Base-by-base conservation (phyloP, 495 filamentous ascomycete genomes). In the Beverwykella pulmonaria region DNA sequence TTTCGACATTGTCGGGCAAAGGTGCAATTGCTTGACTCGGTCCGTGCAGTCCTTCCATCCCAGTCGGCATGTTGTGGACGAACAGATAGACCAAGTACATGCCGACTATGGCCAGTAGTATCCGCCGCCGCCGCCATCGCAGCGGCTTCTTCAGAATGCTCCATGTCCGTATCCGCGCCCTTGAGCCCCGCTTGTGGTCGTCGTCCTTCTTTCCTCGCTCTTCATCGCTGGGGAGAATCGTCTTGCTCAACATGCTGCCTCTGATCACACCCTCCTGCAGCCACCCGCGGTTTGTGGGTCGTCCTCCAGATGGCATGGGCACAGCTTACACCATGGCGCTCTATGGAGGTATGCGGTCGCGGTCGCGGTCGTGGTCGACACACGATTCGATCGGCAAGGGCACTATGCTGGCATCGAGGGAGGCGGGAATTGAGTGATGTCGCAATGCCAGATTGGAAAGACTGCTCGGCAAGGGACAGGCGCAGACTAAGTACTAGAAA, bases 181-280 rank as follows among this genome's bases (percentile, higher is more conserved):
- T 68, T 39, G 73, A 70, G 23, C 65, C 67, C 4, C 77, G 79
- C 57, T 78, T 82, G 72, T 84, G 83, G 69, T 89, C 87, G 72
- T 90, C 87, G 72, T 88, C 82, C 62, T 83, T 85, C 77, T 89
- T 89, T 50, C 86, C 87, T n/a, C 87, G 80, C 79, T 89, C 87
- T 76, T 86, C 86, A 74, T 90, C 87, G 52, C 73, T 79, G 17
- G 79, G 71, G 62, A 83, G 79, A 4, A 81, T 71, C 72, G 80
- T 79, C 59, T 75, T 79, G 65, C 77, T 67, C 60, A 78, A 29
- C 67, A 73, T 70, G 63, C 49, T 70, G 63, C 19, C 39, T 34
- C 66, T 54, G 27, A 46, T 65, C 9, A 54, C 44, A 48, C 62
- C 63, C 68, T 62, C 49, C 53, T 65, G 50, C 68, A 57, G 19